Percentiles rank a stretch among this genome's conserved stretches.
Evolutionary conservation across 2,329 filamentous ascomycete genomes (phyloP).

Genomic region (Fusarium tupiense): DNA sequence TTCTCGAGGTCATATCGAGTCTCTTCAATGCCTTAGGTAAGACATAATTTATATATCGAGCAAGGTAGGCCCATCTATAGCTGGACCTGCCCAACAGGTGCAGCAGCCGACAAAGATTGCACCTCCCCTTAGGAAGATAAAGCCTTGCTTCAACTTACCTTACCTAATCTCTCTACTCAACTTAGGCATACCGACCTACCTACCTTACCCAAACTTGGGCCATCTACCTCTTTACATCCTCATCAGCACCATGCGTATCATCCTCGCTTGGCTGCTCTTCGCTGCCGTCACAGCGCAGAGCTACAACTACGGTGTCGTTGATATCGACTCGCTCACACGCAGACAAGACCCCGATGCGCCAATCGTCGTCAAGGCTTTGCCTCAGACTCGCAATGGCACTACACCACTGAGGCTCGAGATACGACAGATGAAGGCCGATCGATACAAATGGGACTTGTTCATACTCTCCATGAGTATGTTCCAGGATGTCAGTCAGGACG

Average conservation of each 20-base stretch:
- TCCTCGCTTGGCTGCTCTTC: conserved; percentile 17
- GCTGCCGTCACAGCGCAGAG: conserved; percentile 36
- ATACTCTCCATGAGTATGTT: conserved; percentile 78
- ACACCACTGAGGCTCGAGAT: conserved; percentile 71
- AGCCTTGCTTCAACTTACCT: neutral
- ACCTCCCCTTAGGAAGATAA: neutral
- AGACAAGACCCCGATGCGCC: conserved; percentile 50
- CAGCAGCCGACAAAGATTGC: neutral
- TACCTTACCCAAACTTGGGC: neutral
- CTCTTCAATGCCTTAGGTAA: neutral
- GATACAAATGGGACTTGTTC: conserved; percentile 79
- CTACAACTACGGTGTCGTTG: conserved; percentile 65
- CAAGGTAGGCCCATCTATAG: neutral
- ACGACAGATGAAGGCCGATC: conserved; percentile 69
- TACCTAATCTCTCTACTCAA: neutral
- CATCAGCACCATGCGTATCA: conserved; percentile 21
- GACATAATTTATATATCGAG: neutral
- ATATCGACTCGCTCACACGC: conserved; percentile 52
- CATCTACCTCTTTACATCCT: neutral
- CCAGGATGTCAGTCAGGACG: conserved; percentile 71
- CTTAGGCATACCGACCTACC: neutral
- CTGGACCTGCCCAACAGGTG: conserved; percentile 4
- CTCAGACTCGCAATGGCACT: conserved; percentile 51
- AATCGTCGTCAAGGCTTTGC: conserved; percentile 57
- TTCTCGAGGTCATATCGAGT: neutral